phyloP scores from a whole-genome alignment of 106 monocot genomes.

The Dendrobium catenatum region DNA sequence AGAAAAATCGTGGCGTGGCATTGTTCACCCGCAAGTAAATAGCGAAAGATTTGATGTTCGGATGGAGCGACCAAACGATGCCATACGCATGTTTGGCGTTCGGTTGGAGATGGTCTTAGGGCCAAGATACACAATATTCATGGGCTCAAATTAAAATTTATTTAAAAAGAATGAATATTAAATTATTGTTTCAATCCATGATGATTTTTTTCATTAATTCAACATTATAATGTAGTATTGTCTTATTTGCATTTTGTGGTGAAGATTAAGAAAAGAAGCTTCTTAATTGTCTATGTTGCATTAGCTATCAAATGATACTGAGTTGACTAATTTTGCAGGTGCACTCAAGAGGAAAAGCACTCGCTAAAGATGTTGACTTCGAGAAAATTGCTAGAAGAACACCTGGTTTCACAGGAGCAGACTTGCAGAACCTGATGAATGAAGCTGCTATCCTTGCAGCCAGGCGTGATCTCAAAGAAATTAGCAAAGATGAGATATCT shows the following conservation, averaged over 20 bases:
- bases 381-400: conserved; percentile 96
- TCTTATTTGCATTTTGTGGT: not conserved
- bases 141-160: not conserved
- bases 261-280: not conserved
- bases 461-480: conserved; percentile 90
- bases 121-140: not conserved
- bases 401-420: conserved; percentile 97
- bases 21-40: no score
- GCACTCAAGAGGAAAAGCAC: conserved; percentile 92
- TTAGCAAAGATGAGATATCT: conserved; percentile 98
- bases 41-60: no score
- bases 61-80: no score
- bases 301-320: not conserved
- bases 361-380: conserved; percentile 97
- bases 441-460: conserved; percentile 99
- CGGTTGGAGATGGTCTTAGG: not conserved
- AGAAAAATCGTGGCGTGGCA: no score
- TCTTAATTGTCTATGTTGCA: not conserved
- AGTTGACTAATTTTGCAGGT: conserved; percentile 35
- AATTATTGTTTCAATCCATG: no score
- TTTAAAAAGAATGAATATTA: not conserved
- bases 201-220: no score
- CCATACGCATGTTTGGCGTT: no score
- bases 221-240: not conserved
- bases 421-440: conserved; percentile 98